phyloP scores from a whole-genome alignment of 2,329 filamentous ascomycete genomes.

The Pyrenophora tritici-repentis region DNA sequence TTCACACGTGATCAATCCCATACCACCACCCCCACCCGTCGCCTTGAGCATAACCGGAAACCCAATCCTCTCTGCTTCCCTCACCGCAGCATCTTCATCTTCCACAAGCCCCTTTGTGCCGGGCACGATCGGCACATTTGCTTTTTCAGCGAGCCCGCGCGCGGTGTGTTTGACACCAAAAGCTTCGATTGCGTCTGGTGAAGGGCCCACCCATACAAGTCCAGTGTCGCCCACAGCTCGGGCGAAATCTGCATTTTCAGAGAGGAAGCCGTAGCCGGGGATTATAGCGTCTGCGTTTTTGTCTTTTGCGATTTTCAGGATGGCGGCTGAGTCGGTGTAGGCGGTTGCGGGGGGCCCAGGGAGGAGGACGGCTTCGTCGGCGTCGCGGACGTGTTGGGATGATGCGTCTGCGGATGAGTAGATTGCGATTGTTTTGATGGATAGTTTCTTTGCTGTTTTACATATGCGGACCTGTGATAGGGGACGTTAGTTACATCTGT shows the following conservation, averaged over 20 bases:
- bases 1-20: constrained; percentile 52
- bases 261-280: constrained; percentile 70
- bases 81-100: constrained; percentile 8
- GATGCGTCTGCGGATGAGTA: constrained; percentile 62
- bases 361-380: constrained; percentile 60
- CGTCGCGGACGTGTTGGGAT: constrained; percentile 59
- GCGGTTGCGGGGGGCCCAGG: constrained; percentile 54
- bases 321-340: constrained; percentile 55
- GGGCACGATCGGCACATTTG: constrained; percentile 61
- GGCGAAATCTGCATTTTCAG: constrained; percentile 67
- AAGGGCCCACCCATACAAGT: constrained; percentile 65
- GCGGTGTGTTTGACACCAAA: constrained; percentile 66
- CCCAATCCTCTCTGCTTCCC: constrained; percentile 56
- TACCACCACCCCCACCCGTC: constrained; percentile 63
- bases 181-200: constrained; percentile 56
- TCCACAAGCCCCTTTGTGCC: constrained; percentile 59
- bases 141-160: constrained; percentile 57
- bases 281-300: constrained; percentile 62
- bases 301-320: constrained; percentile 58
- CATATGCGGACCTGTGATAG: constrained; percentile 52
- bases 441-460: constrained; percentile 56
- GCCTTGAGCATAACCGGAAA: constrained; percentile 64
- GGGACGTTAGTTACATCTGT: constrained; percentile 23
- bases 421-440: constrained; percentile 60
- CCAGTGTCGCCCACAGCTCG: constrained; percentile 58